These are phyloP conservation scores for Dactylellina parvicollis DNA, from an alignment of 2,329 filamentous ascomycete genomes.

Conservation along the genomic window DNA sequence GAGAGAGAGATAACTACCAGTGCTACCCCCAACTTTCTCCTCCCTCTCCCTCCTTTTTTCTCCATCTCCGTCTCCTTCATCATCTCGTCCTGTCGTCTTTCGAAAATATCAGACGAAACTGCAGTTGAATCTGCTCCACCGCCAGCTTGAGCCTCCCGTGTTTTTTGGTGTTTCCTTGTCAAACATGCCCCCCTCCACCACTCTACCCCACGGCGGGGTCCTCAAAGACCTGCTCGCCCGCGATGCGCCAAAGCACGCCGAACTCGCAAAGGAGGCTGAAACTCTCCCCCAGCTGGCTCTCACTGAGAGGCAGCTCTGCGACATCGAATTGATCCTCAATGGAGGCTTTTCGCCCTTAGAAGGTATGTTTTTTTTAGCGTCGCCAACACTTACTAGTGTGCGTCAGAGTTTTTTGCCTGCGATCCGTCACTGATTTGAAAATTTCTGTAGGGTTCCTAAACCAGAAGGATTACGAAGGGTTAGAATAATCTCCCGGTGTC, in stretches of 20 bases:
- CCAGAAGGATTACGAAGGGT: conserved; percentile 96
- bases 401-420: neutral
- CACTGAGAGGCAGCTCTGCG: conserved; percentile 93
- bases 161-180: conserved; percentile 1
- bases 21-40: neutral
- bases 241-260: conserved; percentile 81
- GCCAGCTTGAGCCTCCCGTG: too few species aligned
- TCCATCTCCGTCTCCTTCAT: neutral
- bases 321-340: conserved; percentile 95
- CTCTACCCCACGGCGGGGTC: conserved; percentile 82
- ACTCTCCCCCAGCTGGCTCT: conserved; percentile 83
- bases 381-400: conserved; percentile 8
- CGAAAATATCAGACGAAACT: conserved; percentile 37
- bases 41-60: neutral
- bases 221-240: conserved; percentile 97
- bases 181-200: conserved; percentile 61
- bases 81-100: conserved; percentile 5
- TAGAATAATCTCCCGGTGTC: conserved; percentile 60
- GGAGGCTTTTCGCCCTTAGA: conserved; percentile 97
- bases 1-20: neutral
- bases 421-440: neutral
- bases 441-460: conserved; percentile 82
- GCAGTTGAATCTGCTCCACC: conserved; percentile 4
- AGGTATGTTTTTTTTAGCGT: conserved; percentile 69
- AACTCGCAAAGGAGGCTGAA: conserved; percentile 87